Percentiles rank a stretch among this genome's conserved stretches.
Evolutionary conservation across 257 asterid species (phyloP).

Genomic region (Rehmannia glutinosa): DNA sequence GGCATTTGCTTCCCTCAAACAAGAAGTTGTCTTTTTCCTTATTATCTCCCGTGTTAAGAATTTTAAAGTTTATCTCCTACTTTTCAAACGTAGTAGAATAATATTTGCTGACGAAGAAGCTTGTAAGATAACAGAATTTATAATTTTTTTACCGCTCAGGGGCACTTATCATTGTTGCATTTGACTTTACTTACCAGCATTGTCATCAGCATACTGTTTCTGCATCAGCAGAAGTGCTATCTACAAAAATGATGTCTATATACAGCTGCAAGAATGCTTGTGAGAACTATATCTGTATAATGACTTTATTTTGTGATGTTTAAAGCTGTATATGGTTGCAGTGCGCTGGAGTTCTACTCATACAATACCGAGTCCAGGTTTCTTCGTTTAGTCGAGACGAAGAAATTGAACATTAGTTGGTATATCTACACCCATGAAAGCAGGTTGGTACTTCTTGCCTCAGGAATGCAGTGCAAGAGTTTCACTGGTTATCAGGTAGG

Average conservation of each 20-base stretch:
- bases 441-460: constrained; percentile 91
- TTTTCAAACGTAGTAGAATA: neutral
- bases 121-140: neutral
- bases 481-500: constrained; percentile 91
- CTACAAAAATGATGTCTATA: neutral
- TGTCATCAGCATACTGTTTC: no score
- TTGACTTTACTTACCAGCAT: neutral
- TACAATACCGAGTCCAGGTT: constrained; percentile 50
- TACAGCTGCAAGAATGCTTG: constrained; percentile 15
- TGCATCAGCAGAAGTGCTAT: neutral
- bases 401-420: constrained; percentile 73
- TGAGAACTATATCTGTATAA: neutral
- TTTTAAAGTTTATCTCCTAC: neutral
- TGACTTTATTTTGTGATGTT: constrained; percentile 12
- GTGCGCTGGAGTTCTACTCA: constrained; percentile 77
- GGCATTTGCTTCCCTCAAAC: neutral
- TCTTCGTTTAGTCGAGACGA: constrained; percentile 73
- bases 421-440: constrained; percentile 94
- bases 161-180: neutral
- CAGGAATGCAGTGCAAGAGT: constrained; percentile 90
- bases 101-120: neutral
- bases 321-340: constrained; percentile 39
- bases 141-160: neutral
- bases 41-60: neutral
- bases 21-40: constrained; percentile 1